Base-by-base conservation (phyloP, 78 protist genomes). In the Chrysochromulina parva region DNA sequence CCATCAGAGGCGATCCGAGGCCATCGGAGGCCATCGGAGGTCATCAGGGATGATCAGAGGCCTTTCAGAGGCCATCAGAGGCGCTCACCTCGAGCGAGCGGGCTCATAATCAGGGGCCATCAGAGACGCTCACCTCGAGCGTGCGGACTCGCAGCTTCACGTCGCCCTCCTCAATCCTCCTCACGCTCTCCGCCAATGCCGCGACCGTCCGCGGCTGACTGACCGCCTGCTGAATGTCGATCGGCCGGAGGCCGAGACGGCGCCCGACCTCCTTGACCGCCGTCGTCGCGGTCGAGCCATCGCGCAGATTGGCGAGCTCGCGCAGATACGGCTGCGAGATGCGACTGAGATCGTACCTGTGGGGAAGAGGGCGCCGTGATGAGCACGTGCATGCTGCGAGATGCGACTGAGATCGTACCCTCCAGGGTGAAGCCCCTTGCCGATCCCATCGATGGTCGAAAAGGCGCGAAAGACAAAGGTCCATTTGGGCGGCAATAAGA, bases 111-210 rank as follows among this genome's bases (percentile, higher is more conserved):
- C 38, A 38, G 38, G 38, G 38, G 38, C 88, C 11, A 38, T 38
- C 38, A 38, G 38, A 38, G 38, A 0, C 38, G 38, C 38, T 38
- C 38, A 74, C 84, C 90, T 88, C 90, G 16, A 69, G 90, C 90
- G 90, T 53, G 10, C 90, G 90, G 57, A 88, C 90, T 52, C 90
- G 90, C n/a, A 88, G 76, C 90, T 69, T 65, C 50, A 88, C 67
- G 71, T 69, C 82, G 20, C 90, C 90, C 9, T 73, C 59, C 90
- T 88, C 90, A 52, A 88, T 6, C 71, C 26, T 50, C 66, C 48
- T 6, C 38, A 69, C 50, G 4, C 38, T 47, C 26, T 19, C 22
- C 2, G 81, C n/a, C 52, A 88, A n/a, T 26, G 19, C 16, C 66
- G 57, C n/a, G 19, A 85, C 26, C 52, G 1, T 16, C 57, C 67